phyloP scores from a whole-genome alignment of 2,329 filamentous ascomycete species.

The Dryadomyces quercus-mongolicae region DNA sequence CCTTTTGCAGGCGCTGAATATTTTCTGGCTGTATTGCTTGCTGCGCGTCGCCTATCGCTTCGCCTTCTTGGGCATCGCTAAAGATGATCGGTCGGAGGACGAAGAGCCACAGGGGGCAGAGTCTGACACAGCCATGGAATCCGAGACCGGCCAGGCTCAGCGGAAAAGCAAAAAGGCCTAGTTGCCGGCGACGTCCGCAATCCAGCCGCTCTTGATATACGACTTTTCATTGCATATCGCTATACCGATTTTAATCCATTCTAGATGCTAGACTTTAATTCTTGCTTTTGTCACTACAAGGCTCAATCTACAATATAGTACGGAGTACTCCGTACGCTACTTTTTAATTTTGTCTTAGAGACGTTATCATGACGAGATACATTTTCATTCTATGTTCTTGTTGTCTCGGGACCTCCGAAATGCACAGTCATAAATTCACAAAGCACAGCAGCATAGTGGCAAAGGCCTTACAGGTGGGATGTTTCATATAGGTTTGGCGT shows the following conservation, averaged over 20 bases:
- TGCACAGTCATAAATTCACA: too few species aligned
- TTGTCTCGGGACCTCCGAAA: too few species aligned
- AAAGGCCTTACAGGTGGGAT: too few species aligned
- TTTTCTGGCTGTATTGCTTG: slow-evolving; percentile 75
- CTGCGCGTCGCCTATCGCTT: slow-evolving; percentile 63
- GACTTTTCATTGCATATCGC: background rate
- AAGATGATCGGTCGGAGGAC: slow-evolving; percentile 60
- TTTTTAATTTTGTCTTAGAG: too few species aligned
- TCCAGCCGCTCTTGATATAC: too few species aligned
- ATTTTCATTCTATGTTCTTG: too few species aligned
- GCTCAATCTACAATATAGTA: too few species aligned
- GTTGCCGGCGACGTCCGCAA: background rate
- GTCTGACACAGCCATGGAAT: slow-evolving; percentile 14
- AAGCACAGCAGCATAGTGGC: too few species aligned
- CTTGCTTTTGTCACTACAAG: too few species aligned
- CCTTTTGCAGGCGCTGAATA: slow-evolving; percentile 59
- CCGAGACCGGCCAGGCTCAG: background rate
- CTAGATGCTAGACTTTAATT: background rate
- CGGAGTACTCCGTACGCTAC: too few species aligned
- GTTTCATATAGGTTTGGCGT: too few species aligned
- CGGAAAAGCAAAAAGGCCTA: background rate
- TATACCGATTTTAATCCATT: background rate
- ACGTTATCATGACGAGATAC: too few species aligned
- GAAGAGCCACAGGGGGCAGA: slow-evolving; percentile 54
- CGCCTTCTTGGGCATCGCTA: slow-evolving; percentile 45